Base-by-base conservation (phyloP, 495 filamentous ascomycete genomes). In the Hamigera avellanea region DNA sequence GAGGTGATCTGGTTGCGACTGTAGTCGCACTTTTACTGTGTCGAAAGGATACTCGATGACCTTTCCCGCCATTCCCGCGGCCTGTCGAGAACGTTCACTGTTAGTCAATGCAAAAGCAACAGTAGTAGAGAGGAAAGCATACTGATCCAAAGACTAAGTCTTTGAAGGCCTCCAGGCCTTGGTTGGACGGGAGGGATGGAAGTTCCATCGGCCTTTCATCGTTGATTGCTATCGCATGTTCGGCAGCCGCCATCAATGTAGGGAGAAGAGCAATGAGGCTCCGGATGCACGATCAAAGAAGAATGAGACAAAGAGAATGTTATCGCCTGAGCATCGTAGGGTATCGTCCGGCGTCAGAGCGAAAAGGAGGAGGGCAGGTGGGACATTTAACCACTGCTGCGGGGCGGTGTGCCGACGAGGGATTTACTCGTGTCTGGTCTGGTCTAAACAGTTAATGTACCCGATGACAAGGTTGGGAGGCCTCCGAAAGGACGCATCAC, bases 31-130 rank as follows among this genome's bases (percentile, higher is more conserved):
- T 67, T 99, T 99, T 47, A 99, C 80, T 0, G 93, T 99, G 64
- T 99, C 93, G 58, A 96, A 96, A 19, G 93, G 93, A 54, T 93
- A 99, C 51, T 99, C 93, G 49, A 99, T 85, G 43, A 84, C 75
- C 66, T 99, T 99, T 42, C 91, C 93, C 15, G 83, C 81, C 38
- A 91, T 79, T 40, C 93, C 93, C 27, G 88, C 88, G 16, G 76
- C 56, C 83, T 87, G 45, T 13, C 1, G 14, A 10, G 18, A 1
- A n/a, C 36, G 19, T 23, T 9, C 21, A 23, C n/a, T 23, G 21
- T 23, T 9, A 23, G 21, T 23, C 21, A 23, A 23, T 9, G 21
- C 5, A 5, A 23, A 23, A 23, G 9, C 21, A 9, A 23, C 5
- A 23, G 21, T 4, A 23, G 21, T 5, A 4, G 21, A 32, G 30